Evolutionary conservation across 345 rosid genomes (phyloP), one percentile per base, ranked within the genome.

Genomic region (Eucalyptus marginata): DNA sequence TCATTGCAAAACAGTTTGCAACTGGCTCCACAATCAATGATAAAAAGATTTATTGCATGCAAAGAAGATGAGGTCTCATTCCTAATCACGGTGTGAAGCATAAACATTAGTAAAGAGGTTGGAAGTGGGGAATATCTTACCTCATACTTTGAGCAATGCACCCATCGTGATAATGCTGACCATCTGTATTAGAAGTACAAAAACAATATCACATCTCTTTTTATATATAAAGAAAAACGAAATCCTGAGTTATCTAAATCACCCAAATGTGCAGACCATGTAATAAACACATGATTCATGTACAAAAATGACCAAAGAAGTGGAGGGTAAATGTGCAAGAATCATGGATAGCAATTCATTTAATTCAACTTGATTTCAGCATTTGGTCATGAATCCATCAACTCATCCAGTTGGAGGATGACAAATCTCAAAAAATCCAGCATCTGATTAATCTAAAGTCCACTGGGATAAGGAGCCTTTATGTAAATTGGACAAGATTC

Each of bases 131-230:
- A 88, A 52, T 7, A 62, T 90, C 94, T 88, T 29, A 95, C 96
- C 95, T 95, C 97, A 89, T 95, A 95, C 92, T 95, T 95, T 88
- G 96, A 94, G 92, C 97, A 96, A 68, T 93, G 91, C 49, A 91
- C 93, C 96, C 96, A 93, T 91, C 96, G 93, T 89, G 96, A 89
- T 86, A 93, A 81, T 89, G 95, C 91, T 1, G 95, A 50, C 97
- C 96, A 94, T 90, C 96, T 95, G 90, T 76, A 90, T 86, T 59
- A 89, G 81, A 84, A 89, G 25, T 47, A 17, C 12, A 86, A 27
- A 86, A 88, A 59, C 79, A 88, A 89, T 86, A 40, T 25, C 4
- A 54, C 46, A 86, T 49, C 87, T 49, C 86, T 31, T 87, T 56
- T 29, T 47, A 81, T 9, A 18, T 49, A 86, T 22, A 13, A 88